Evolutionary conservation across 768 basidiomycete genomes (phyloP).

Genomic region (Psilocybe cyanescens): DNA sequence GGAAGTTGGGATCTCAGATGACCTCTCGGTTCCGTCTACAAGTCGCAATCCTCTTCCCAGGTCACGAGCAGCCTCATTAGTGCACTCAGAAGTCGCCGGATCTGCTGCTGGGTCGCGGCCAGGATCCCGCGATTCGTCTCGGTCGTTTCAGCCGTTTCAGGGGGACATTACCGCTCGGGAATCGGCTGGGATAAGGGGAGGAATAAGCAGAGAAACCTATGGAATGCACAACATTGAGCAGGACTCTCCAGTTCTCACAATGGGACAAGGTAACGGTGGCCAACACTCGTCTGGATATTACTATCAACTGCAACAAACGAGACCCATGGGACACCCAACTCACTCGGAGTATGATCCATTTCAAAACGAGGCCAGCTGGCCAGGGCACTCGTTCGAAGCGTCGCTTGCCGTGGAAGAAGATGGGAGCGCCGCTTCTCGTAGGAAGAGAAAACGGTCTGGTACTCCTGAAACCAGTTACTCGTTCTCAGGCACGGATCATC

Average conservation of each 20-base stretch:
- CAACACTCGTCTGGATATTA: too few species aligned
- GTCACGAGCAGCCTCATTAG: slow-evolving; percentile 21
- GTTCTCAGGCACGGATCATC: not conserved
- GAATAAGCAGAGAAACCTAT: not conserved
- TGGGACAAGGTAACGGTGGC: too few species aligned
- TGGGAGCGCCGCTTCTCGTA: not conserved
- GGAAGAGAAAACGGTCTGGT: not conserved
- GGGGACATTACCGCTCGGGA: not conserved
- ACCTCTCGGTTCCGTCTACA: slow-evolving; percentile 28
- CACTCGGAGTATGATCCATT: too few species aligned
- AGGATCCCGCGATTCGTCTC: slow-evolving; percentile 14
- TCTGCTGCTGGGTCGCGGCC: slow-evolving; percentile 13
- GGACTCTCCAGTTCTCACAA: not conserved
- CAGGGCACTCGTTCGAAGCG: too few species aligned
- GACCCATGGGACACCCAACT: too few species aligned
- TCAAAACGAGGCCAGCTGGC: too few species aligned
- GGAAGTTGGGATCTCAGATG: slow-evolving; percentile 12
- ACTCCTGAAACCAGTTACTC: not conserved
- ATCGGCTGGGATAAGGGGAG: not conserved
- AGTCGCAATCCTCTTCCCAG: slow-evolving; percentile 24
- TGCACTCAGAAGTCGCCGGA: slow-evolving; percentile 9
- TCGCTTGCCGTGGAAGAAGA: not conserved
- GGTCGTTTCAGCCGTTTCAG: not conserved
- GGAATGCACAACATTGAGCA: not conserved
- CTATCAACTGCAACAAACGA: too few species aligned